Base-by-base conservation (phyloP, 805 yeast genomes). In the Lipomyces orientalis region DNA sequence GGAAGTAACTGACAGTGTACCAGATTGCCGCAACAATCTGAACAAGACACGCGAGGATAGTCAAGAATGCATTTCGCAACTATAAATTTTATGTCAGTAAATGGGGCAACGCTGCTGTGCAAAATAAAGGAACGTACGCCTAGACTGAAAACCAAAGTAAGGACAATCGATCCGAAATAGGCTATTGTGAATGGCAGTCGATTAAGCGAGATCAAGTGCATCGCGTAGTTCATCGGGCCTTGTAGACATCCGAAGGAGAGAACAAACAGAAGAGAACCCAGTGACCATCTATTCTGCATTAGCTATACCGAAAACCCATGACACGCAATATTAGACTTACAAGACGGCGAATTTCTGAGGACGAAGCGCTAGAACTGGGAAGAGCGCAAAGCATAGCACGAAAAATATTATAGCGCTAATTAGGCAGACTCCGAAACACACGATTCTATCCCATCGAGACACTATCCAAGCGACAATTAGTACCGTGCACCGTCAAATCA, bases 1-100 rank as follows among this genome's bases (percentile, higher is more conserved):
- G 99, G 84, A 95, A 94, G 78, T 95, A 95, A 74, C 97, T 90
- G 54, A 94, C 83, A 0, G 95, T 88, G 77, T 95, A 95, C 82
- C 93, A 93, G 4, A 92, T 74, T n/a, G 95, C 93, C 0, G 97
- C 94, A 64, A 95, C 78, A 8, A 93, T 81, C 78, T 95, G 98
- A 10, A 90, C 78, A 1, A 90, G 78, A 55, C 95, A 90, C 39
- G 92, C 87, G 12, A 92, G 75, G 10, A 95, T 79, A 0, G 98
- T 92, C 61, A 93, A 79, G 6, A 95, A 75, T 0, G 97, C 88
- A 64, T 90, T 87, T 73, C 88, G 89, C 73, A 88, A 76, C 71
- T 71, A 35, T n/a, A 29, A 31, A 14, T 1, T 25, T 12, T 16
- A 19, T 7, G 22, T 46, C 19, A 58, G 19, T 8, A 29, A 31